These are phyloP conservation scores for Plasmodium fragile DNA, from an alignment of 169 alveolate species.

Conservation along the genomic window DNA sequence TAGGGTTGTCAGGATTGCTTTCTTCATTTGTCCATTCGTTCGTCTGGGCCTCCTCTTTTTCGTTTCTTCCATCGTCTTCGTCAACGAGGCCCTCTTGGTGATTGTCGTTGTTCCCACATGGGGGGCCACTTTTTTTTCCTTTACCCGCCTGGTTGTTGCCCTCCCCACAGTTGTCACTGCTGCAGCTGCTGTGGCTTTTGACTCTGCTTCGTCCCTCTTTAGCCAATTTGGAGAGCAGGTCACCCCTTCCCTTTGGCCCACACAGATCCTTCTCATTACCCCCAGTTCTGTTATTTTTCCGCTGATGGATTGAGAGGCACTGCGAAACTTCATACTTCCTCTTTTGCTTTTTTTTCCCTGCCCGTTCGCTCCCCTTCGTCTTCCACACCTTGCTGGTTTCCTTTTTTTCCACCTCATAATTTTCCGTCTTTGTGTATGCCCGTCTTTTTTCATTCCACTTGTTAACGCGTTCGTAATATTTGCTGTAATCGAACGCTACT, in stretches of 20 bases:
- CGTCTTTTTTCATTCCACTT: conserved; percentile 61
- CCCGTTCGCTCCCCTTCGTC: not conserved
- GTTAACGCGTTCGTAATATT: conserved; percentile 45
- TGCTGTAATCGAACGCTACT: conserved; percentile 16
- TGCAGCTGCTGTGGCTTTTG: not conserved
- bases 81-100: not conserved
- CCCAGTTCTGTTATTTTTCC: not conserved
- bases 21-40: not conserved
- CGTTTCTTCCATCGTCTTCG: not conserved
- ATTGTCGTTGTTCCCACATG: not conserved
- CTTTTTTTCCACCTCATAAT: not conserved
- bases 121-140: not conserved
- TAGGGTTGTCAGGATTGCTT: not conserved
- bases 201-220: not conserved
- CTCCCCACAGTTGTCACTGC: not conserved
- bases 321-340: not conserved
- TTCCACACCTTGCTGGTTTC: not conserved
- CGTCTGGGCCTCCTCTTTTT: not conserved
- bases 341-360: not conserved
- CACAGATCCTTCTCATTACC: not conserved
- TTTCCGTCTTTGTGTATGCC: not conserved
- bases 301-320: not conserved
- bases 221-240: not conserved
- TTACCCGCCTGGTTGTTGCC: not conserved
- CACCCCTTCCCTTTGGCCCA: not conserved